These are phyloP conservation scores for Colletotrichum cereale DNA, from an alignment of 2,329 filamentous ascomycete species.

Conservation along the genomic window DNA sequence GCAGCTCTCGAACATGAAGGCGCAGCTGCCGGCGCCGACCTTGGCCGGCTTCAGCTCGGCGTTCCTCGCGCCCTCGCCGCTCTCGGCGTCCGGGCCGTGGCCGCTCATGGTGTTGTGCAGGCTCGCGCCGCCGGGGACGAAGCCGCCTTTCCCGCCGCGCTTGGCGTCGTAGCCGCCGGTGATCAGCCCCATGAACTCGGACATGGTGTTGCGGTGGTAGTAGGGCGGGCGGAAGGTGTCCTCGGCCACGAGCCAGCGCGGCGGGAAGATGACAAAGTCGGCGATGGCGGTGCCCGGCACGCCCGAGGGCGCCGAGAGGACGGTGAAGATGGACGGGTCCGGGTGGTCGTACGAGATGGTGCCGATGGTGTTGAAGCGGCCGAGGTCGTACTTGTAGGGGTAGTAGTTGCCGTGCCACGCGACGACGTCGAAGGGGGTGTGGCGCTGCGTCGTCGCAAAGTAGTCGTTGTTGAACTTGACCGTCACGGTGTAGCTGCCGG, in stretches of 20 bases:
- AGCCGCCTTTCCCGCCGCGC: conserved; percentile 64
- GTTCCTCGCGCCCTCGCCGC: conserved; percentile 67
- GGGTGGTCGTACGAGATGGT: conserved; percentile 82
- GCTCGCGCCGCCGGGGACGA: conserved; percentile 70
- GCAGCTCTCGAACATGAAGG: conserved; percentile 78
- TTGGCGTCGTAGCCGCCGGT: conserved; percentile 73
- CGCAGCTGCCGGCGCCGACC: conserved; percentile 72
- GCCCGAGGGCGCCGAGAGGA: conserved; percentile 73
- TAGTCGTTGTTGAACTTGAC: conserved; percentile 77
- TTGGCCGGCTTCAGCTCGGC: conserved; percentile 67
- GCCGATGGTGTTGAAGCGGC: conserved; percentile 81
- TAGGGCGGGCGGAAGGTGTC: conserved; percentile 80
- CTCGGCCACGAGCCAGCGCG: conserved; percentile 77
- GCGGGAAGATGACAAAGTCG: conserved; percentile 81
- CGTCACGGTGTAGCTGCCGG: conserved; percentile 61
- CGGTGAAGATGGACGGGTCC: conserved; percentile 83
- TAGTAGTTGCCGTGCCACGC: conserved; percentile 86
- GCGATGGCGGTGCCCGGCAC: conserved; percentile 73
- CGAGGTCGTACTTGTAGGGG: conserved; percentile 85
- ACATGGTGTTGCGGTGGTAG: conserved; percentile 78
- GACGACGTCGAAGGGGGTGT: conserved; percentile 83
- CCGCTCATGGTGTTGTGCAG: conserved; percentile 80
- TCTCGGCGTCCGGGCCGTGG: conserved; percentile 71
- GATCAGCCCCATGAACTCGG: conserved; percentile 74
- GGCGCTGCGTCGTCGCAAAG: conserved; percentile 74